phyloP scores from a whole-genome alignment of 139 green algal genomes.

The Chlorella sp. region DNA sequence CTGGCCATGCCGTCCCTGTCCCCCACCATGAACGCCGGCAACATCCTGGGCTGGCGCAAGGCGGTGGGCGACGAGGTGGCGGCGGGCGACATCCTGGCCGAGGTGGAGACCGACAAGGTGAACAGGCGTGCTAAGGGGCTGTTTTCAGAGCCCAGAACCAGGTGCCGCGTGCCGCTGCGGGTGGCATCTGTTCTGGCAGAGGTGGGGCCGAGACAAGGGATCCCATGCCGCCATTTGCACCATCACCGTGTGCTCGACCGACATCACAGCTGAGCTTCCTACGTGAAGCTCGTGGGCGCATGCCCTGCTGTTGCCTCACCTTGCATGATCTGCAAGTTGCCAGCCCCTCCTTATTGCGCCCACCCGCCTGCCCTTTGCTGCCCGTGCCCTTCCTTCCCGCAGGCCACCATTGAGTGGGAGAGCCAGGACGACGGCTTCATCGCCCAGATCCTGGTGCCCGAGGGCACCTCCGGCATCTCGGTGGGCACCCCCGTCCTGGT shows the following conservation, averaged over 20 bases:
- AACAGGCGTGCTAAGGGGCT: not conserved
- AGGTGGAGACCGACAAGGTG: conserved; percentile 96
- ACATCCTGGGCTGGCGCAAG: conserved; percentile 88
- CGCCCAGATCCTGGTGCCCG: conserved; percentile 79
- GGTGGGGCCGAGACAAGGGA: not conserved
- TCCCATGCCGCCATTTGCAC: too few relatives aligned
- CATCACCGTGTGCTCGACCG: too few relatives aligned
- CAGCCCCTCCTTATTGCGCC: too few relatives aligned
- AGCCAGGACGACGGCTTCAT: conserved; percentile 93
- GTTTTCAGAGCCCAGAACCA: not conserved
- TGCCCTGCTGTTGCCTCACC: not conserved
- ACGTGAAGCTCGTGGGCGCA: not conserved
- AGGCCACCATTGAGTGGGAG: conserved; percentile 95
- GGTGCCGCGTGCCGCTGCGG: too few relatives aligned
- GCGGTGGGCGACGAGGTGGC: conserved; percentile 70
- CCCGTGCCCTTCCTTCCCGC: conserved; percentile 30
- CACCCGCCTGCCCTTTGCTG: not conserved
- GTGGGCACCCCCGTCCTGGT: conserved; percentile 68
- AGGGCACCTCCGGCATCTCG: conserved; percentile 72
- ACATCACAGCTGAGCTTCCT: not conserved
- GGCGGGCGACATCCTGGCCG: conserved; percentile 78
- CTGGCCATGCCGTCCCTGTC: conserved; percentile 90
- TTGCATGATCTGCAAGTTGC: too few relatives aligned
- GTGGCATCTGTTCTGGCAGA: not conserved
- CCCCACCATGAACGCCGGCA: conserved; percentile 93